Evolutionary conservation across 345 rosid species (phyloP).

Genomic region (Diplotaxis tenuifolia): DNA sequence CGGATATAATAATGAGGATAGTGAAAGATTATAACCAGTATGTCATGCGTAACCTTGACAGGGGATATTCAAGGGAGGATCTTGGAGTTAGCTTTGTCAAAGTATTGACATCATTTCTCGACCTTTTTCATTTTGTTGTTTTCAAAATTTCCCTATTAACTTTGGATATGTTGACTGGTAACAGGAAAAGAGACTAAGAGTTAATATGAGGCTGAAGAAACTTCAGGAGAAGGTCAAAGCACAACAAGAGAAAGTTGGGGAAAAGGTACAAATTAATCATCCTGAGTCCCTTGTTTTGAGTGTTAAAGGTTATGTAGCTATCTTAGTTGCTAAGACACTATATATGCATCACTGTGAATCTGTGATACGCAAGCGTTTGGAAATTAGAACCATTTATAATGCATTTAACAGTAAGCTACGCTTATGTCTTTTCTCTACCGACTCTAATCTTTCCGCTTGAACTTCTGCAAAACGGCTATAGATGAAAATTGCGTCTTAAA

Average conservation of each 20-base stretch:
- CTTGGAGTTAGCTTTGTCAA: constrained; percentile 70
- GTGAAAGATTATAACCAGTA: constrained; percentile 66
- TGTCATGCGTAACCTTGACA: constrained; percentile 63
- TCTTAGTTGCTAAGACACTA: not conserved
- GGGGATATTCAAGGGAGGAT: constrained; percentile 66
- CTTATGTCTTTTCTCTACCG: not conserved
- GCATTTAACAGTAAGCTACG: not conserved
- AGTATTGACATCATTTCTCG: constrained; percentile 38
- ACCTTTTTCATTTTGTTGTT: not conserved
- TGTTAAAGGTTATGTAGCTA: not conserved
- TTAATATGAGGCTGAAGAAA: constrained; percentile 51
- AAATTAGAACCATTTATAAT: not conserved
- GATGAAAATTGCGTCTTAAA: not conserved
- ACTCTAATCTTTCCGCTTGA: not conserved
- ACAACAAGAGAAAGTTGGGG: constrained; percentile 58
- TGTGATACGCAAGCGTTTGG: not conserved
- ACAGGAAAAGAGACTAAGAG: constrained; percentile 65
- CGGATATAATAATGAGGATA: constrained; percentile 67
- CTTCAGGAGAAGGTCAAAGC: constrained; percentile 58
- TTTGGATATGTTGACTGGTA: constrained; percentile 13
- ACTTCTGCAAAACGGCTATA: not conserved
- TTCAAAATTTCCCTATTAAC: not conserved
- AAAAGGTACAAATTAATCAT: constrained; percentile 30
- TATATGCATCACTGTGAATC: not conserved
- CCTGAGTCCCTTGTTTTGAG: not conserved